Evolutionary conservation across 1,139 yeast species (phyloP).

Genomic region (Suhomyces taliae): DNA sequence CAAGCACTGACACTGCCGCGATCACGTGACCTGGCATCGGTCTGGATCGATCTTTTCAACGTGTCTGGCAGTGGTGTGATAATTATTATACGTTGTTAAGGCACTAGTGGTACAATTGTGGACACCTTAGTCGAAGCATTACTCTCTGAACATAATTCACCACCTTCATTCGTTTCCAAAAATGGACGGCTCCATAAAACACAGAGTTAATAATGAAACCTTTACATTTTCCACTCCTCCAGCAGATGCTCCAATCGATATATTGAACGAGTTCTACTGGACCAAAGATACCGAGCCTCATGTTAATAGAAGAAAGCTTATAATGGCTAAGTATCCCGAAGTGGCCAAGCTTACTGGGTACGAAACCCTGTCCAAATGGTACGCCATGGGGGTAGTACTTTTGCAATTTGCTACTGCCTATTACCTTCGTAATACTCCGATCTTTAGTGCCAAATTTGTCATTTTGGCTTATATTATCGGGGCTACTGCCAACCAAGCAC

Average conservation of each 20-base stretch:
- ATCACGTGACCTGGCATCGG: background rate
- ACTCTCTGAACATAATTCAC: no score
- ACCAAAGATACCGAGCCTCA: constrained; percentile 84
- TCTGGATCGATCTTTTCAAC: background rate
- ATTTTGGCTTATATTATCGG: constrained; percentile 73
- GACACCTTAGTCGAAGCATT: no score
- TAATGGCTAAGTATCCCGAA: constrained; percentile 74
- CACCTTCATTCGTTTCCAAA: background rate
- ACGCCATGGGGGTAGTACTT: constrained; percentile 61
- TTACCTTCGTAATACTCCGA: constrained; percentile 54
- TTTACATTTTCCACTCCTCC: constrained; percentile 43
- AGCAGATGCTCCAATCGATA: constrained; percentile 44
- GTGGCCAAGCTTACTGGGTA: constrained; percentile 80
- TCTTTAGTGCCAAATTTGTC: constrained; percentile 58
- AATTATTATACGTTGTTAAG: no score
- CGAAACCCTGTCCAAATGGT: constrained; percentile 83
- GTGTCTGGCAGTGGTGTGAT: no score
- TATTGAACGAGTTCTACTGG: constrained; percentile 72
- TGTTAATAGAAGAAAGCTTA: constrained; percentile 67
- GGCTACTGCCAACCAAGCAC: constrained; percentile 81
- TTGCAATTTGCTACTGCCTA: constrained; percentile 66
- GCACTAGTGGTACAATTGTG: no score
- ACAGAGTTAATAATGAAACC: constrained; percentile 34
- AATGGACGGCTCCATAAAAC: constrained; percentile 29
- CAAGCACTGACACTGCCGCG: background rate